These are phyloP conservation scores for Cytospora leucostoma DNA, from an alignment of 2,329 filamentous ascomycete species.

Conservation along the genomic window DNA sequence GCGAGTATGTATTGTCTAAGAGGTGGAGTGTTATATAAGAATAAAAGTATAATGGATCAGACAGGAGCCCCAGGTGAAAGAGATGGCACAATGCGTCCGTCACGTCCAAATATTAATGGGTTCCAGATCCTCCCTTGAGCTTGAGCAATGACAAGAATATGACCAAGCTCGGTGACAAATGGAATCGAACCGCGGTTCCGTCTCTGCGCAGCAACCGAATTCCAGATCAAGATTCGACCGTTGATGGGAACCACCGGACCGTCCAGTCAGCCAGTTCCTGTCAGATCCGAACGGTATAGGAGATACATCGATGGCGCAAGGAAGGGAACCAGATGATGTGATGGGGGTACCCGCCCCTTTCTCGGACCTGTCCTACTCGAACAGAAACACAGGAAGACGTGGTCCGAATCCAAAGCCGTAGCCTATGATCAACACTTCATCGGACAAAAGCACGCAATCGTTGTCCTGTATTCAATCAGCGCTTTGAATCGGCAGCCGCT, in stretches of 20 bases:
- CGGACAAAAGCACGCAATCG: constrained; percentile 24
- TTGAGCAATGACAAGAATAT: constrained; percentile 14
- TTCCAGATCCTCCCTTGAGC: constrained; percentile 14
- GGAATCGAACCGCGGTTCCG: constrained; percentile 11
- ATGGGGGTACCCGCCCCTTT: constrained; percentile 5
- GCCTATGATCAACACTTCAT: constrained; percentile 17
- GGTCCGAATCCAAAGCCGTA: neutral
- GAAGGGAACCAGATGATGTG: constrained; percentile 10
- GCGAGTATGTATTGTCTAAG: neutral
- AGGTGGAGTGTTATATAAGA: neutral
- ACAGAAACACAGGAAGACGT: constrained; percentile 11
- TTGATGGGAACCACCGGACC: neutral
- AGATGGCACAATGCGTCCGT: constrained; percentile 12
- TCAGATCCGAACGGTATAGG: constrained; percentile 22
- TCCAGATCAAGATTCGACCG: constrained; percentile 4
- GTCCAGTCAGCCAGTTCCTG: constrained; percentile 23
- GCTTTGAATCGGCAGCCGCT: constrained; percentile 12
- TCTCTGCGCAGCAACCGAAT: constrained; percentile 4
- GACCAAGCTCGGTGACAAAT: constrained; percentile 22
- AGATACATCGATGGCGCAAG: constrained; percentile 14
- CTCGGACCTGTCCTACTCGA: constrained; percentile 19
- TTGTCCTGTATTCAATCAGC: constrained; percentile 24
- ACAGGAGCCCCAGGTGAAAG: neutral
- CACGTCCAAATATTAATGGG: constrained; percentile 22
- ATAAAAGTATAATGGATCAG: constrained; percentile 1